These are phyloP conservation scores for Beta corolliflora DNA, from an alignment of 179 eudicot species.

Conservation along the genomic window DNA sequence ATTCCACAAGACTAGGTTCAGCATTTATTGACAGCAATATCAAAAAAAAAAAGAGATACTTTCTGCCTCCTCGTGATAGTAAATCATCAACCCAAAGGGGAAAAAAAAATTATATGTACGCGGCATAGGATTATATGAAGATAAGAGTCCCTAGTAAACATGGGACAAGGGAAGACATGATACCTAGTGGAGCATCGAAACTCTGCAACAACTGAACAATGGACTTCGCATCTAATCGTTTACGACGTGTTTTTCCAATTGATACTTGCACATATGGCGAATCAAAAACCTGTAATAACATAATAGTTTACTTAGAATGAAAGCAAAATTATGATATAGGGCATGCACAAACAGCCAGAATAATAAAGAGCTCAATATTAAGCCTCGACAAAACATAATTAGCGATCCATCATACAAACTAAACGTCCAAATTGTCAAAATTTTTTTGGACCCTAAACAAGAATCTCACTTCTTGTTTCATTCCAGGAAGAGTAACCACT, in stretches of 20 bases:
- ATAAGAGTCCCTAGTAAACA: not conserved
- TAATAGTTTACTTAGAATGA: not conserved
- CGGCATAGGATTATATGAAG: not conserved
- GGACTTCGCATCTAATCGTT: constrained; percentile 80
- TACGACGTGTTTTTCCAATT: constrained; percentile 62
- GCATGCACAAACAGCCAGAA: not conserved
- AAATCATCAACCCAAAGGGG: not conserved
- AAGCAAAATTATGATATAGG: not conserved
- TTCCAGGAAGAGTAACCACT: not conserved
- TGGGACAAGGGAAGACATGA: not conserved
- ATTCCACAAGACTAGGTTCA: not conserved
- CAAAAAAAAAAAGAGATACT: not conserved
- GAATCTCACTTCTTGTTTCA: not conserved
- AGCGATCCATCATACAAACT: not conserved
- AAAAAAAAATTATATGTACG: not conserved
- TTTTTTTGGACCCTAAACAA: not conserved
- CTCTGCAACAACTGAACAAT: constrained; percentile 72
- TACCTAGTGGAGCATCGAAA: constrained; percentile 82
- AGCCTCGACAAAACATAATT: not conserved
- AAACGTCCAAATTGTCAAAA: not conserved
- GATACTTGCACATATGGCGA: constrained; percentile 68
- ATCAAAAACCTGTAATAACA: constrained; percentile 73
- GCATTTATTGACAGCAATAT: not conserved
- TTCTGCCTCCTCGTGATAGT: not conserved
- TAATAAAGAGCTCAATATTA: not conserved